phyloP scores from a whole-genome alignment of 1,284 basidiomycete species.

The Testicularia cyperi region DNA sequence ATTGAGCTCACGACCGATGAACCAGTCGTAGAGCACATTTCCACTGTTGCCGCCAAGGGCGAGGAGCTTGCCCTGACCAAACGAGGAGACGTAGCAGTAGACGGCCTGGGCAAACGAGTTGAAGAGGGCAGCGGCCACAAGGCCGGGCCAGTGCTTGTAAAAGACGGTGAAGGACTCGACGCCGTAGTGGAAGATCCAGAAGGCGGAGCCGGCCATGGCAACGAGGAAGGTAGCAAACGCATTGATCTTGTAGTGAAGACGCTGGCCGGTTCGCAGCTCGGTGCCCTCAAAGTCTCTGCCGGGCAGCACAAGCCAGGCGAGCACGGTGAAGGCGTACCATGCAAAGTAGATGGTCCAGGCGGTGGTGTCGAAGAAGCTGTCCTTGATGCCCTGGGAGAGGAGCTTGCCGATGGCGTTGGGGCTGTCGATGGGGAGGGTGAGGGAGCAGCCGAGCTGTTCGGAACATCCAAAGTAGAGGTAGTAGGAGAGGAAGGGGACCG shows the following conservation, averaged over 20 bases:
- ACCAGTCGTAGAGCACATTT: conserved; percentile 89
- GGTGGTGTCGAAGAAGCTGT: conserved; percentile 73
- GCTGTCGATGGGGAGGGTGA: conserved; percentile 38
- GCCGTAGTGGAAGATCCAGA: conserved; percentile 73
- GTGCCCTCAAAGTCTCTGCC: conserved; percentile 82
- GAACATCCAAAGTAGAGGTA: conserved; percentile 83
- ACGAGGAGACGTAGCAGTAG: conserved; percentile 75
- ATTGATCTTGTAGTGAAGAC: conserved; percentile 86
- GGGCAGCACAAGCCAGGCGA: conserved; percentile 80
- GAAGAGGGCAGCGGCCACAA: conserved; percentile 78
- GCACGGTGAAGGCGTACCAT: conserved; percentile 86
- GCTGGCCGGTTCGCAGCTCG: conserved; percentile 75
- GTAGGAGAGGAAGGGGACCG: conserved; percentile 75
- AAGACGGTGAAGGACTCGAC: conserved; percentile 80
- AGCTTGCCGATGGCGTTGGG: conserved; percentile 22
- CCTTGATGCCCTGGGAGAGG: conserved; percentile 28
- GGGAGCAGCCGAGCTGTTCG: conserved; percentile 63
- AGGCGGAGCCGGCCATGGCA: conserved; percentile 65
- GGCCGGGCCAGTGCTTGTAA: conserved; percentile 87
- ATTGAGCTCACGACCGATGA: conserved; percentile 93
- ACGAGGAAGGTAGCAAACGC: conserved; percentile 80
- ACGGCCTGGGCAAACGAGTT: conserved; percentile 71
- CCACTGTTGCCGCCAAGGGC: conserved; percentile 90
- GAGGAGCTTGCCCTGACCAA: conserved; percentile 68
- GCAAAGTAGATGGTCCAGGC: conserved; percentile 75